Conservation (phyloP, 73 alveolate genomes). For the Stentor roeselii region DNA sequence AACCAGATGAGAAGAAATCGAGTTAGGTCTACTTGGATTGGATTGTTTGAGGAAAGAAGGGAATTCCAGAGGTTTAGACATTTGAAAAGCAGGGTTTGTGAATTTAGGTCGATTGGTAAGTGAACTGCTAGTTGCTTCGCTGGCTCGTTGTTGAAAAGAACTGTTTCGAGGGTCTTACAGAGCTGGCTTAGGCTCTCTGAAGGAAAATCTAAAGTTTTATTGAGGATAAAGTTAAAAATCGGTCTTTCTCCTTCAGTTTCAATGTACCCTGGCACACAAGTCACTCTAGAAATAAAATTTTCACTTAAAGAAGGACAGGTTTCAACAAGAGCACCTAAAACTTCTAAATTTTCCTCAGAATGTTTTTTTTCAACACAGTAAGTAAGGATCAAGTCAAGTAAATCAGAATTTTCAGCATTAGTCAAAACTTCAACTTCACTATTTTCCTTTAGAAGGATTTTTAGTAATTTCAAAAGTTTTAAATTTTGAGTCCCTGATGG, state of each 20-base stretch:
- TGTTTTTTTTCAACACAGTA: not conserved
- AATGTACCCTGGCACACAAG: conserved; percentile 14
- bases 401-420: not conserved
- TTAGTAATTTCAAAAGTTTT: not conserved
- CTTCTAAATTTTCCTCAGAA: not conserved
- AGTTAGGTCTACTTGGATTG: not conserved
- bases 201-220: not conserved
- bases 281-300: not conserved
- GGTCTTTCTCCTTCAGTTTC: not conserved
- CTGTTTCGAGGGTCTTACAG: not conserved
- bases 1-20: not conserved
- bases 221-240: not conserved
- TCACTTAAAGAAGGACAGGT: not conserved
- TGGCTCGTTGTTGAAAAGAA: not conserved
- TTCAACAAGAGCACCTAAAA: not conserved
- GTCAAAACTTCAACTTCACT: not conserved
- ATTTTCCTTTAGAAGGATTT: not conserved
- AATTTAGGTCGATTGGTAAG: conserved; percentile 10
- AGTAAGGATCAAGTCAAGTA: not conserved
- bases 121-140: not conserved
- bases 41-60: not conserved
- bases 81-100: not conserved
- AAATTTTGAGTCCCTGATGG: not conserved
- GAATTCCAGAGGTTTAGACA: not conserved
- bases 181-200: not conserved